Conservation (phyloP, 23 red algal genomes). For the Gracilariopsis chorda region DNA sequence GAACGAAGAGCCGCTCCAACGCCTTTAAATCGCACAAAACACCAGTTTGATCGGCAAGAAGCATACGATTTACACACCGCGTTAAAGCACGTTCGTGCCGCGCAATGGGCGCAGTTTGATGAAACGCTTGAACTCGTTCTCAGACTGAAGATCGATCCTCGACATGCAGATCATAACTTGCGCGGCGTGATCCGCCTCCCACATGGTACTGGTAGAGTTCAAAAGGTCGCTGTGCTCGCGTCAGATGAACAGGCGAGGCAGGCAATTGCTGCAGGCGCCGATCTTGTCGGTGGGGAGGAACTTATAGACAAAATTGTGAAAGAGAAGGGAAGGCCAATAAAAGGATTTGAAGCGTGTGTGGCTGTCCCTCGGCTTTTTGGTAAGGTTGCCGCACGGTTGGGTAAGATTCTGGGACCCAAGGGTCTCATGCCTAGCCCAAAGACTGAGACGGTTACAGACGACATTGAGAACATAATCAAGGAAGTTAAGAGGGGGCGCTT, state of each 20-base stretch:
- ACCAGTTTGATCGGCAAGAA: not conserved
- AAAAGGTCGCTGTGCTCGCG: constrained; percentile 47
- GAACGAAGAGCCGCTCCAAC: constrained; percentile 17
- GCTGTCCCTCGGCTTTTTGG: constrained; percentile 42
- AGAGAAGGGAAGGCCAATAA: constrained; percentile 24
- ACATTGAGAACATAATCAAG: constrained; percentile 31
- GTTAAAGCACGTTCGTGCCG: constrained; percentile 36
- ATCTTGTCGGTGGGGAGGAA: constrained; percentile 43
- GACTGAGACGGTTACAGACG: constrained; percentile 44
- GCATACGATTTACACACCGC: constrained; percentile 11
- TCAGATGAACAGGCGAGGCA: not conserved
- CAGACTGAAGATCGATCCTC: constrained; percentile 70
- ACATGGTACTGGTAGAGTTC: constrained; percentile 40
- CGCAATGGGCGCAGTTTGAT: constrained; percentile 64
- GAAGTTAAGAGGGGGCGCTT: constrained; percentile 38
- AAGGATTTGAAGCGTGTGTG: constrained; percentile 33
- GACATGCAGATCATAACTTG: constrained; percentile 58
- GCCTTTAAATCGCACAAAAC: constrained; percentile 9
- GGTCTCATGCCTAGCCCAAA: constrained; percentile 68
- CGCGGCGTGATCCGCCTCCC: constrained; percentile 56
- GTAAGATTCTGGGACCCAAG: constrained; percentile 57
- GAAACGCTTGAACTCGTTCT: constrained; percentile 67
- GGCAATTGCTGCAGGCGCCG: constrained; percentile 57
- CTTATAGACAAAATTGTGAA: constrained; percentile 36
- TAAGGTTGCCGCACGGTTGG: constrained; percentile 37